Evolutionary conservation across 2,329 filamentous ascomycete species (phyloP).

Genomic region (Claviceps capensis): DNA sequence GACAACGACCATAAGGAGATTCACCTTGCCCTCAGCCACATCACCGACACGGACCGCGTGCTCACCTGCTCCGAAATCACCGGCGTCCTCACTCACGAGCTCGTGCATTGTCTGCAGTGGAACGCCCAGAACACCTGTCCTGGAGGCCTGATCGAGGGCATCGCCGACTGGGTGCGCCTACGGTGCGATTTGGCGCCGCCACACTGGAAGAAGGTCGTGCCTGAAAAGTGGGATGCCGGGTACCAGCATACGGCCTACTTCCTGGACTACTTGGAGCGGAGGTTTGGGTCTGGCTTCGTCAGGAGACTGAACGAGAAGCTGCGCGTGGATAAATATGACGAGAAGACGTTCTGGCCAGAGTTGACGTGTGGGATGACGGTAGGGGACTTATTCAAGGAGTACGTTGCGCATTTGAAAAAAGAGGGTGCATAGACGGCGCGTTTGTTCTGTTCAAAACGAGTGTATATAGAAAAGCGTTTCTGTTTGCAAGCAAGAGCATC

Average conservation of each 20-base stretch:
- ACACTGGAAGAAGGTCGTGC: slow-evolving; percentile 58
- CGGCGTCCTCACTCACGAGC: slow-evolving; percentile 80
- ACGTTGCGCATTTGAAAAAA: slow-evolving; percentile 26
- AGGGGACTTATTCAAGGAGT: slow-evolving; percentile 60
- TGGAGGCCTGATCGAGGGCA: slow-evolving; percentile 74
- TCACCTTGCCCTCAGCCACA: slow-evolving; percentile 70
- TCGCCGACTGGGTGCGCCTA: slow-evolving; percentile 86
- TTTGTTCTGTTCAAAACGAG: too few species aligned
- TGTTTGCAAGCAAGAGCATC: too few species aligned
- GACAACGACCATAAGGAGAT: slow-evolving; percentile 88
- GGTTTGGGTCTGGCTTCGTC: slow-evolving; percentile 46
- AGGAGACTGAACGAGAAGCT: slow-evolving; percentile 55
- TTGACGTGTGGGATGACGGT: slow-evolving; percentile 51
- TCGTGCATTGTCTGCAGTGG: slow-evolving; percentile 91
- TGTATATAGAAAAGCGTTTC: too few species aligned
- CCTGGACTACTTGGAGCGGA: slow-evolving; percentile 66
- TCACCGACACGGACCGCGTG: slow-evolving; percentile 33
- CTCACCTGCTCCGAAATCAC: slow-evolving; percentile 49
- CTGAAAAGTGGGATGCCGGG: slow-evolving; percentile 66
- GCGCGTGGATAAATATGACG: slow-evolving; percentile 47
- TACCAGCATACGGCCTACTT: slow-evolving; percentile 92
- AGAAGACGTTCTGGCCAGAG: slow-evolving; percentile 52
- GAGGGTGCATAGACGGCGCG: too few species aligned
- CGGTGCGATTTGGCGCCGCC: slow-evolving; percentile 59
- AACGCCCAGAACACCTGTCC: slow-evolving; percentile 49